Evolutionary conservation across 108 stramenopile species (phyloP).

Genomic region (Epithemia pelagica): DNA sequence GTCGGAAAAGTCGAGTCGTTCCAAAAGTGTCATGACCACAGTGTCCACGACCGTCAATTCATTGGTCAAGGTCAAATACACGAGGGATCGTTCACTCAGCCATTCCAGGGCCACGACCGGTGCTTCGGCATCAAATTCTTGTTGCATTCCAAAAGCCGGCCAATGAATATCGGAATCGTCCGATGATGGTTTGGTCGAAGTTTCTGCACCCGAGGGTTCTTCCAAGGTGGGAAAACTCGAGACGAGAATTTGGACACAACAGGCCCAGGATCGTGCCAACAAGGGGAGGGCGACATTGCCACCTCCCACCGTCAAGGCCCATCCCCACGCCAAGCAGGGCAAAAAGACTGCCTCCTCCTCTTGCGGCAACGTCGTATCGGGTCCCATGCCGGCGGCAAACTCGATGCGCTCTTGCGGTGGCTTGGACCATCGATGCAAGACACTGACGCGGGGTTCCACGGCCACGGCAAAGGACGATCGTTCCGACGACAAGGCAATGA

Average conservation of each 20-base stretch:
- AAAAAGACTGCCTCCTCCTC: constrained; percentile 29
- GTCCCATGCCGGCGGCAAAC: neutral
- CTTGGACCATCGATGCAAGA: constrained; percentile 78
- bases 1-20: constrained; percentile 76
- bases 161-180: constrained; percentile 29
- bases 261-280: constrained; percentile 81
- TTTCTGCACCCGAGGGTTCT: constrained; percentile 12
- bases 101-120: constrained; percentile 81
- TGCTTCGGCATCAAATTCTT: constrained; percentile 66
- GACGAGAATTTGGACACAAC: constrained; percentile 64
- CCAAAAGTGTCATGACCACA: constrained; percentile 82
- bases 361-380: too few relatives aligned
- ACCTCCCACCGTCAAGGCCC: constrained; percentile 76
- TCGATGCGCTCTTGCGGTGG: constrained; percentile 35
- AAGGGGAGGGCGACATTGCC: constrained; percentile 66
- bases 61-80: constrained; percentile 59
- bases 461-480: constrained; percentile 83
- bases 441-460: constrained; percentile 71
- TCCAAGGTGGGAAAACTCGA: constrained; percentile 51
- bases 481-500: constrained; percentile 78
- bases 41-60: constrained; percentile 77
- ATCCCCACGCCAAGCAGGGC: constrained; percentile 84
- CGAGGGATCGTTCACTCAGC: constrained; percentile 67
- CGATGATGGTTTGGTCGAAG: neutral
- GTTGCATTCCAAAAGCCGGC: constrained; percentile 80